These are phyloP conservation scores for Stylosanthes scabra DNA, from an alignment of 331 rosid genomes.

Conservation along the genomic window DNA sequence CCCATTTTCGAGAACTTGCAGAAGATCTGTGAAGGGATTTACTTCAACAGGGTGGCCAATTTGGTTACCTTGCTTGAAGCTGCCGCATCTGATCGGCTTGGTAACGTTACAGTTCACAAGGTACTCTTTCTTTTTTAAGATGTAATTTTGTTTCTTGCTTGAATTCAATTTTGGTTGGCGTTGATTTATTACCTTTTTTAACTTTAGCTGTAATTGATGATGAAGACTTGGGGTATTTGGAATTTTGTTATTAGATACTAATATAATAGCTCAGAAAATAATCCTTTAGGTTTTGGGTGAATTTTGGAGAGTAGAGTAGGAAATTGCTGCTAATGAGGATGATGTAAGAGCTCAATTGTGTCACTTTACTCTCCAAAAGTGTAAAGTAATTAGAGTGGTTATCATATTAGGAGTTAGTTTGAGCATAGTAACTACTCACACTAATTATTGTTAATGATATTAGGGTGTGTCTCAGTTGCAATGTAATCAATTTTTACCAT, in stretches of 20 bases:
- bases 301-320: constrained; percentile 2
- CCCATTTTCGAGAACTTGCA: constrained; percentile 95
- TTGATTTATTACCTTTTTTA: neutral
- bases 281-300: neutral
- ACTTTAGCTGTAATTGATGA: neutral
- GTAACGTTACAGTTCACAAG: constrained; percentile 91
- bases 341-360: no score
- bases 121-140: constrained; percentile 37
- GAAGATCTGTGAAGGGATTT: constrained; percentile 94
- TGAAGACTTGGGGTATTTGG: constrained; percentile 1
- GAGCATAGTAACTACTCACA: no score
- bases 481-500: no score
- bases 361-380: no score
- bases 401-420: no score
- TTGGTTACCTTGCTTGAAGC: constrained; percentile 87
- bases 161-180: constrained; percentile 23
- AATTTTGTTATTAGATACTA: neutral
- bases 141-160: neutral
- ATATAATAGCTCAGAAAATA: neutral
- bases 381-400: no score
- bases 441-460: no score
- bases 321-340: constrained; percentile 16
- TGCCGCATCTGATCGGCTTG: constrained; percentile 82
- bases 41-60: constrained; percentile 76
- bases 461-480: no score